Evolutionary conservation across 805 yeast genomes (phyloP).

Genomic region (Myxozyma geophila): DNA sequence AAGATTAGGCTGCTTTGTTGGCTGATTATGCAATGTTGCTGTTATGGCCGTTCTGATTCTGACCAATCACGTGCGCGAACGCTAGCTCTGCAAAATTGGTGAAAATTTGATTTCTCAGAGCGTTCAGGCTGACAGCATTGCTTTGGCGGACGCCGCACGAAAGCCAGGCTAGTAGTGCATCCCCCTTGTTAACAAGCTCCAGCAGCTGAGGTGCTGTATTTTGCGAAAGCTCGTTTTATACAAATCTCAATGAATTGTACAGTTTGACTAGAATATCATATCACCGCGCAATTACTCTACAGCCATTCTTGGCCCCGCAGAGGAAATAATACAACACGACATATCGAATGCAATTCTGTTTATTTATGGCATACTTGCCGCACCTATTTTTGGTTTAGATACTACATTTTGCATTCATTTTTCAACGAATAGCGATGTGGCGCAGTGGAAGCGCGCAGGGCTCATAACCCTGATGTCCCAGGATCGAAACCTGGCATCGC

Average conservation of each 20-base stretch:
- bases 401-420: background rate
- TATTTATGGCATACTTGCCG: background rate
- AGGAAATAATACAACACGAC: too few species aligned
- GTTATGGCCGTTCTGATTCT: background rate
- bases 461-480: slow-evolving; percentile 93
- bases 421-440: slow-evolving; percentile 36
- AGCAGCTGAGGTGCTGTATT: too few species aligned
- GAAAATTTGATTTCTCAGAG: slow-evolving; percentile 8
- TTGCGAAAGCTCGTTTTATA: too few species aligned
- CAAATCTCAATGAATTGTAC: too few species aligned
- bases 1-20: background rate
- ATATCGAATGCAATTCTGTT: too few species aligned
- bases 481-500: slow-evolving; percentile 93
- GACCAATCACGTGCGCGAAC: slow-evolving; percentile 17
- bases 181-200: background rate
- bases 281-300: too few species aligned
- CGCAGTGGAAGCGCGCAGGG: slow-evolving; percentile 90
- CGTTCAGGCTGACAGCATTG: background rate
- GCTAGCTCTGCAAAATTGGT: background rate
- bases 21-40: background rate
- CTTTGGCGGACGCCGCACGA: background rate
- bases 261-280: too few species aligned
- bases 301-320: too few species aligned
- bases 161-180: background rate
- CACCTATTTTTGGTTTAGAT: background rate